These are phyloP conservation scores for Zelonia costaricensis DNA, from an alignment of 208 protist genomes.

Conservation along the genomic window DNA sequence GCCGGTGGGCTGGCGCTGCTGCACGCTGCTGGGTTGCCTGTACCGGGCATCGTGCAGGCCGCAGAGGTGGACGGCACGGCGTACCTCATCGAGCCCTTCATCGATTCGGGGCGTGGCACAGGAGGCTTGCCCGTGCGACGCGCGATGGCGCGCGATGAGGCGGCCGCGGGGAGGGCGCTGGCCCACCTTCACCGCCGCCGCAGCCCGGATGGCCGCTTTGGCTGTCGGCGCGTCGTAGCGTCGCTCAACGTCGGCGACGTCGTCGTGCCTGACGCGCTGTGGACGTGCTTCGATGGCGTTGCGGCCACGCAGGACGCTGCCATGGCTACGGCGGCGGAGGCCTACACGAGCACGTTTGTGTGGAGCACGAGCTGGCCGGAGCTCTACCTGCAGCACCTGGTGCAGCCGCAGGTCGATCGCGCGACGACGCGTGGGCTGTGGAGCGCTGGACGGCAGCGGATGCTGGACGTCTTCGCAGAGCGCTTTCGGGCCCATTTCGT, in stretches of 20 bases:
- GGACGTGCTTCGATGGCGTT: not conserved
- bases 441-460: conserved; percentile 5
- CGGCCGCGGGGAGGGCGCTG: conserved; percentile 15
- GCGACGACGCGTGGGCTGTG: conserved; percentile 20
- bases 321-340: not conserved
- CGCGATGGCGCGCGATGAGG: conserved; percentile 7
- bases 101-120: not conserved
- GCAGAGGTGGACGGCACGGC: conserved; percentile 10
- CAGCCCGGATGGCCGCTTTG: conserved; percentile 23
- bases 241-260: conserved; percentile 13
- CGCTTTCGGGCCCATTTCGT: conserved; percentile 20
- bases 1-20: conserved; percentile 25
- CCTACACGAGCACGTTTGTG: conserved; percentile 13
- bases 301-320: not conserved
- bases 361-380: conserved; percentile 27
- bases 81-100: conserved; percentile 22
- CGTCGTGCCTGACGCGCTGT: not conserved
- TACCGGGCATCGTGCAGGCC: conserved; percentile 10
- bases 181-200: conserved; percentile 15
- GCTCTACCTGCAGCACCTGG: conserved; percentile 15
- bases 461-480: conserved; percentile 16
- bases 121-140: too few relatives aligned
- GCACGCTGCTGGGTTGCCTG: conserved; percentile 6
- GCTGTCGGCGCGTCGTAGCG: conserved; percentile 7
- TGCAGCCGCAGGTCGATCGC: conserved; percentile 15